Percentiles rank a stretch among this genome's conserved stretches.
These are phyloP conservation scores for Articulospora tetracladia DNA, from an alignment of 495 filamentous ascomycete species.

Conservation along the genomic window DNA sequence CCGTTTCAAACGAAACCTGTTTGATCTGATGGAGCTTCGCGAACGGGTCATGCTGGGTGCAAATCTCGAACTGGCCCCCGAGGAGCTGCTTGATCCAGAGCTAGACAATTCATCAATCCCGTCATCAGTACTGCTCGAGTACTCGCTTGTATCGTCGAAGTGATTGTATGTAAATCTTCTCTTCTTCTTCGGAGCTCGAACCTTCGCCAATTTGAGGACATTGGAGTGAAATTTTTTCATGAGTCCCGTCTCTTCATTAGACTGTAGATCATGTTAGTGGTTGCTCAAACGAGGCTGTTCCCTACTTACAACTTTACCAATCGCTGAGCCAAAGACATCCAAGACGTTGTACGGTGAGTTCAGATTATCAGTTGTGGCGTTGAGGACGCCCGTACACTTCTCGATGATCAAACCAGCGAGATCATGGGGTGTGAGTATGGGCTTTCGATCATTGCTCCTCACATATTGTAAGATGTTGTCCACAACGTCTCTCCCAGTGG, in stretches of 20 bases:
- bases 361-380: neutral
- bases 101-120: too few relatives aligned
- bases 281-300: neutral
- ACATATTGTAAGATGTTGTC: neutral
- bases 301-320: neutral
- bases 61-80: too few relatives aligned
- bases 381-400: neutral
- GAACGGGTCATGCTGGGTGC: too few relatives aligned
- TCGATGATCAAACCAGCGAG: neutral
- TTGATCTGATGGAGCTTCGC: neutral
- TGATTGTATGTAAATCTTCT: neutral
- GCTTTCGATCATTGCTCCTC: neutral
- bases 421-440: neutral
- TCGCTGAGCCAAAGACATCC: neutral
- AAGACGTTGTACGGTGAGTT: neutral
- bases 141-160: neutral
- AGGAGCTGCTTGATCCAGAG: too few relatives aligned
- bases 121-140: neutral
- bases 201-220: neutral
- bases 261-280: neutral
- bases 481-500: neutral
- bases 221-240: neutral
- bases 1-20: neutral
- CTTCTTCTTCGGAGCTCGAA: neutral
- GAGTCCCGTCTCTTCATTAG: neutral